Conservation (phyloP, 371 early-diverging fungal genomes). For the Dichotomocladium elegans region DNA sequence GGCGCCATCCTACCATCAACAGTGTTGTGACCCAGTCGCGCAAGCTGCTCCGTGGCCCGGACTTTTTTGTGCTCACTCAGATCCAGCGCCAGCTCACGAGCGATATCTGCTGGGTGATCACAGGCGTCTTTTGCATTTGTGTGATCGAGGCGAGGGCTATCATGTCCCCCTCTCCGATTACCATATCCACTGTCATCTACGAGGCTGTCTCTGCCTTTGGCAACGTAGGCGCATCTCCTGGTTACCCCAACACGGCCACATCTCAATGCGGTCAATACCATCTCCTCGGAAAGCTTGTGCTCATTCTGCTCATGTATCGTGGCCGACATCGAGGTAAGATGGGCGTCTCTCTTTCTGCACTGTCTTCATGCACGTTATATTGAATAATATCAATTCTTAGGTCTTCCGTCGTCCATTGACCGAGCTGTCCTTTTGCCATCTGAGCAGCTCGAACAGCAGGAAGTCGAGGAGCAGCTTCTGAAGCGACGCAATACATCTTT, state of each 20-base stretch:
- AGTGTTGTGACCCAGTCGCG: conserved; percentile 29
- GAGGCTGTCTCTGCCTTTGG: conserved; percentile 44
- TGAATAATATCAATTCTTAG: conserved; percentile 8
- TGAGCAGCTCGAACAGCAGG: conserved; percentile 18
- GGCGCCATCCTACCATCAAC: conserved; percentile 24
- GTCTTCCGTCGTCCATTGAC: conserved; percentile 43
- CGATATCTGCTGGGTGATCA: conserved; percentile 43
- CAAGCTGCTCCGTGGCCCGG: conserved; percentile 27
- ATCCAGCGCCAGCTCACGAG: conserved; percentile 40
- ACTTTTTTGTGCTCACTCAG: conserved; percentile 41
- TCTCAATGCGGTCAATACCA: conserved; percentile 37
- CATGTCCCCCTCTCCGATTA: conserved; percentile 38
- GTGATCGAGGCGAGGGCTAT: conserved; percentile 26
- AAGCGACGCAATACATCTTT: conserved; percentile 17
- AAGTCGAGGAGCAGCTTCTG: conserved; percentile 13
- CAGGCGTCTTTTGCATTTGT: conserved; percentile 30
- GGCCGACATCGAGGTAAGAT: conserved; percentile 15
- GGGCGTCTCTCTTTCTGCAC: background rate
- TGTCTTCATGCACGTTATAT: background rate
- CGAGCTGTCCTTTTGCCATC: conserved; percentile 43
- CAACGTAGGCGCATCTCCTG: conserved; percentile 36
- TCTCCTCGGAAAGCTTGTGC: conserved; percentile 30
- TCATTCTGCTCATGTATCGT: conserved; percentile 36
- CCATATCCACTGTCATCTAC: conserved; percentile 31
- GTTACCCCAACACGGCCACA: conserved; percentile 29